Evolutionary conservation across 441 rosid species (phyloP).

Genomic region (Melastoma candidum): DNA sequence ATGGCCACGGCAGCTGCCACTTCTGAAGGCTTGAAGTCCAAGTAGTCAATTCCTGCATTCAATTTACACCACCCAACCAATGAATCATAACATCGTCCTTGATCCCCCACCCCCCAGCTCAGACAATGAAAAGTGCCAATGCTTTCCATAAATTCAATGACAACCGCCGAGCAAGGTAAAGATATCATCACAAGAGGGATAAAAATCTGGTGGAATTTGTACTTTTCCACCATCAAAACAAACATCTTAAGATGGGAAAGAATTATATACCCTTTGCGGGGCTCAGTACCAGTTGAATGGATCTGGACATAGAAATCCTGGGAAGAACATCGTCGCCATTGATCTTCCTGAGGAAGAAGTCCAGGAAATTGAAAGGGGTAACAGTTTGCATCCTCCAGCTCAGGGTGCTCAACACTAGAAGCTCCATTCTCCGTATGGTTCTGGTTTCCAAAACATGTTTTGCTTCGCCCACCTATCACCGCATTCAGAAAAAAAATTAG

Average conservation of each 20-base stretch:
- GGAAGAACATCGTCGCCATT: constrained; percentile 21
- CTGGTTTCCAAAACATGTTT: constrained; percentile 46
- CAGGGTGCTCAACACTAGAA: constrained; percentile 39
- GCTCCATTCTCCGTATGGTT: constrained; percentile 54
- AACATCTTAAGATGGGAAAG: not conserved
- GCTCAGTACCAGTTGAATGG: constrained; percentile 36
- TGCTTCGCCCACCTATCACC: constrained; percentile 38
- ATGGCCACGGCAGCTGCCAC: constrained; percentile 60
- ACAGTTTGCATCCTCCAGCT: constrained; percentile 47
- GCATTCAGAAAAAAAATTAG: not conserved
- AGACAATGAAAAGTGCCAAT: not conserved
- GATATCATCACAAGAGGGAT: too few relatives aligned
- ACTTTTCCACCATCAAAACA: not conserved
- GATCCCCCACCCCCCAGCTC: too few relatives aligned
- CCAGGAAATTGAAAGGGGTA: constrained; percentile 52
- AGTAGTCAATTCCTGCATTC: constrained; percentile 56
- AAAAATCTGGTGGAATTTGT: not conserved
- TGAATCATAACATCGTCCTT: constrained; percentile 10
- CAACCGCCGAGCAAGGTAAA: constrained; percentile 6
- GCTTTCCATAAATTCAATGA: constrained; percentile 5
- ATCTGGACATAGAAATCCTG: constrained; percentile 23
- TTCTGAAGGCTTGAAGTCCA: constrained; percentile 66
- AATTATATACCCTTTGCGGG: constrained; percentile 31
- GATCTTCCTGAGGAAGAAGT: constrained; percentile 33
- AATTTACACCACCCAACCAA: constrained; percentile 17